These are phyloP conservation scores for Chiua virens DNA, from an alignment of 768 basidiomycete species.

Conservation along the genomic window DNA sequence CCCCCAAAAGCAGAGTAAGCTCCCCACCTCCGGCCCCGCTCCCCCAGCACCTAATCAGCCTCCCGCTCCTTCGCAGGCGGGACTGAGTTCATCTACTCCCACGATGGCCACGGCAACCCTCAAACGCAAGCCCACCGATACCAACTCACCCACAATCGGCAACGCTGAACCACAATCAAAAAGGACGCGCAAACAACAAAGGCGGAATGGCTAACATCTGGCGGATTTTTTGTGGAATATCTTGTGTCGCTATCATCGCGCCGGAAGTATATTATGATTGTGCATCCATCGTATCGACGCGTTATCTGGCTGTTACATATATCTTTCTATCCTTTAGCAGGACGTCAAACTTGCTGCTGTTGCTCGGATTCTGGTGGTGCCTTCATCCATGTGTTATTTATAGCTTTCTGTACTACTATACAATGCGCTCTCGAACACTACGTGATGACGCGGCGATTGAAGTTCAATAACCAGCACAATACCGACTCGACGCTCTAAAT, in stretches of 20 bases:
- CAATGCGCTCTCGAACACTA: conserved; percentile 19
- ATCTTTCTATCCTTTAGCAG: conserved; percentile 29
- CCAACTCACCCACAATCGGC: conserved; percentile 52
- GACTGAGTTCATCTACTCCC: conserved; percentile 48
- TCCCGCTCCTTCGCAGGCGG: conserved; percentile 40
- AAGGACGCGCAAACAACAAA: conserved; percentile 60
- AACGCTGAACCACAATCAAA: conserved; percentile 46
- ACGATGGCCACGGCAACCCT: conserved; percentile 47
- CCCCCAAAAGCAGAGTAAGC: conserved; percentile 65
- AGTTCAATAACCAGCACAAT: neutral
- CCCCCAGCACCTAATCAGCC: conserved; percentile 41
- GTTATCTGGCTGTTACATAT: conserved; percentile 28
- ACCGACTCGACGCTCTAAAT: conserved; percentile 7
- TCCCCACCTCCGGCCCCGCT: conserved; percentile 44
- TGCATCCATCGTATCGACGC: conserved; percentile 19
- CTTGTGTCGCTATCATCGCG: conserved; percentile 29
- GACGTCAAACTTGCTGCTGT: conserved; percentile 21
- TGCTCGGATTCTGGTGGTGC: conserved; percentile 26
- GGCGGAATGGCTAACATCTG: conserved; percentile 48
- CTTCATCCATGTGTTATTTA: conserved; percentile 35
- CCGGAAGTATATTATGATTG: conserved; percentile 32
- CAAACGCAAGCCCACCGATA: conserved; percentile 53
- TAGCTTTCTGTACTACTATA: conserved; percentile 36
- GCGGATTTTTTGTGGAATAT: conserved; percentile 33
- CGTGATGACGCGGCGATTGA: conserved; percentile 6